phyloP scores from a whole-genome alignment of 2,329 filamentous ascomycete genomes.

The Stagonosporopsis vannaccii region DNA sequence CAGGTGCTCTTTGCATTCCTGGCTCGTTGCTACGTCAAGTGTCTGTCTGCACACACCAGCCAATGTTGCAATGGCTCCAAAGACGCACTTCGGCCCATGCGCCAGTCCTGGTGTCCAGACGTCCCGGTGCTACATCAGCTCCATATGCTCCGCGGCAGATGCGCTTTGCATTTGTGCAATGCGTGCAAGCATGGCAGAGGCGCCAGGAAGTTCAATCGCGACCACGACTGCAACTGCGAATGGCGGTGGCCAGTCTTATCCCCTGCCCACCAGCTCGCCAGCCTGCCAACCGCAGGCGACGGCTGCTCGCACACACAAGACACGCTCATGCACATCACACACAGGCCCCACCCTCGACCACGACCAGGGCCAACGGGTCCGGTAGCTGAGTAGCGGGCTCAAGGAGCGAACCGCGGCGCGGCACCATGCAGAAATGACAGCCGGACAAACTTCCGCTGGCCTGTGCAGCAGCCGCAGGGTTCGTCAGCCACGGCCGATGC shows the following conservation, averaged over 20 bases:
- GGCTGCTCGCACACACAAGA: conserved; percentile 9
- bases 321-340: conserved; percentile 25
- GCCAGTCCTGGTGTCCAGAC: neutral
- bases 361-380: conserved; percentile 9
- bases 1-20: neutral
- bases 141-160: neutral
- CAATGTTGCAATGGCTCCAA: neutral
- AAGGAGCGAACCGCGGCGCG: conserved; percentile 20
- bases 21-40: neutral
- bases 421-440: conserved; percentile 26
- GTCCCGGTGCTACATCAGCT: neutral
- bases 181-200: neutral
- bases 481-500: conserved; percentile 26
- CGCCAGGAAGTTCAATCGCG: neutral
- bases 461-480: conserved; percentile 26
- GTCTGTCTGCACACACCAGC: neutral
- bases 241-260: neutral
- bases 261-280: too few relatives aligned
- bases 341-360: conserved; percentile 14
- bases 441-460: conserved; percentile 29
- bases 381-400: conserved; percentile 15
- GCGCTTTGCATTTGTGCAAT: neutral
- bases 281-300: conserved; percentile 3
- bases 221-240: neutral
- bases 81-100: neutral